Conservation (phyloP, 495 filamentous ascomycete genomes). For the Parathielavia appendiculata region DNA sequence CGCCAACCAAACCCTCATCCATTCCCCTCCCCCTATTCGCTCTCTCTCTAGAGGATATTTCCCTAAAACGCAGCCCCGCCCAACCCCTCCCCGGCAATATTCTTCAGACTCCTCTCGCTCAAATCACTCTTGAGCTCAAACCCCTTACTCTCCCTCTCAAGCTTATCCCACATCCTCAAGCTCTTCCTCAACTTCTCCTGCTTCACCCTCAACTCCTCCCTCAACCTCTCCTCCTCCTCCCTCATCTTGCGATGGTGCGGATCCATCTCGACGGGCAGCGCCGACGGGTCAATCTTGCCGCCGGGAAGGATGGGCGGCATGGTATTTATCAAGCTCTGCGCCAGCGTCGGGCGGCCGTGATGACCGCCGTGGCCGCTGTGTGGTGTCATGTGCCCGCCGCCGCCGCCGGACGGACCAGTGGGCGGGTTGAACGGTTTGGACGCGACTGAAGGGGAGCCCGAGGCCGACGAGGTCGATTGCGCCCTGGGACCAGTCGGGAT, state of each 20-base stretch:
- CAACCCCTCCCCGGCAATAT: constrained; percentile 40
- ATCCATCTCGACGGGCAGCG: constrained; percentile 37
- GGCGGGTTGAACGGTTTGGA: constrained; percentile 47
- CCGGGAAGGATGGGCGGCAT: constrained; percentile 40
- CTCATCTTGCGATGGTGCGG: constrained; percentile 34
- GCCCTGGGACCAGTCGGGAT: constrained; percentile 46
- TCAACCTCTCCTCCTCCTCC: constrained; percentile 45
- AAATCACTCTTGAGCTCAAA: constrained; percentile 43
- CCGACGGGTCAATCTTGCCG: constrained; percentile 40
- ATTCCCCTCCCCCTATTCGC: too few relatives aligned
- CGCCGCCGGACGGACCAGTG: constrained; percentile 40
- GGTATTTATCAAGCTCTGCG: constrained; percentile 38
- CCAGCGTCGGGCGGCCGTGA: constrained; percentile 31
- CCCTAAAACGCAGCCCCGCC: constrained; percentile 42
- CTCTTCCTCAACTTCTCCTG: constrained; percentile 43
- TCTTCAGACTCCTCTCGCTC: constrained; percentile 41
- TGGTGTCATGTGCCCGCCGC: background rate
- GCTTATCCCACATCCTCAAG: constrained; percentile 37
- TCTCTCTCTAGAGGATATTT: too few relatives aligned
- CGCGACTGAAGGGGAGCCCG: constrained; percentile 8
- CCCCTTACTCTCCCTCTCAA: constrained; percentile 42
- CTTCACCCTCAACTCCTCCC: constrained; percentile 41
- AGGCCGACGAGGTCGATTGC: constrained; percentile 24
- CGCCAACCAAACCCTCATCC: too few relatives aligned
- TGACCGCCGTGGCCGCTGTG: constrained; percentile 6